These are phyloP conservation scores for Lentinula boryana DNA, from an alignment of 768 basidiomycete genomes.

Conservation along the genomic window DNA sequence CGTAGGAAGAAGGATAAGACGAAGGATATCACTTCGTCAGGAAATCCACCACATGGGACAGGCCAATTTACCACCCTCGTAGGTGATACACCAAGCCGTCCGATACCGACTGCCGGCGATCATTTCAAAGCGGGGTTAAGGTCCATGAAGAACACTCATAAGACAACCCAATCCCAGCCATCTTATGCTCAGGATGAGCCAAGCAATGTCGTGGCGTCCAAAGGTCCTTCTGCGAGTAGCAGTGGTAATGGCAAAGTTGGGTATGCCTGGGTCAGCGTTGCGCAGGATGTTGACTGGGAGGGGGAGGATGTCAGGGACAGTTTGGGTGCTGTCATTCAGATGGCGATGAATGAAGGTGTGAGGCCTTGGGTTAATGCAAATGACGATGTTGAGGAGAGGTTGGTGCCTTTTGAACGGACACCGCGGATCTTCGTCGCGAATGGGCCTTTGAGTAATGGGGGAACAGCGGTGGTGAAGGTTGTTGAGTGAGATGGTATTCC, in stretches of 20 bases:
- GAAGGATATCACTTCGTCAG: background rate
- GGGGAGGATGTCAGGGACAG: constrained; percentile 64
- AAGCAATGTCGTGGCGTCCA: constrained; percentile 3
- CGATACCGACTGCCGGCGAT: constrained; percentile 65
- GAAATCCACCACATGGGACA: constrained; percentile 12
- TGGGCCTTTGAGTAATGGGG: constrained; percentile 32
- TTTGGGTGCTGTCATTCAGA: constrained; percentile 32
- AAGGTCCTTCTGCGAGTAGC: constrained; percentile 14
- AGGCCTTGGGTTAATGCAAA: constrained; percentile 39
- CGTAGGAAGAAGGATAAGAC: background rate
- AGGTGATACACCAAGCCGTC: constrained; percentile 60
- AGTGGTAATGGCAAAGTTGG: constrained; percentile 40
- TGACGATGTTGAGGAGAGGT: constrained; percentile 16
- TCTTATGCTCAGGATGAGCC: background rate
- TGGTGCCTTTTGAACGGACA: constrained; percentile 50
- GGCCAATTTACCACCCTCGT: constrained; percentile 76
- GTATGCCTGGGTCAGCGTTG: constrained; percentile 79
- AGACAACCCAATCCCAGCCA: constrained; percentile 4
- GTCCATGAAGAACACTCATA: constrained; percentile 32
- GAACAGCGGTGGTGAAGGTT: constrained; percentile 38
- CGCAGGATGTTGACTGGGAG: constrained; percentile 80
- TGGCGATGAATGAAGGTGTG: constrained; percentile 35
- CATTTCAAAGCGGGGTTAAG: constrained; percentile 71
- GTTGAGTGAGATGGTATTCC: constrained; percentile 21
- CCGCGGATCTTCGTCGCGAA: constrained; percentile 43